Evolutionary conservation across 495 filamentous ascomycete genomes (phyloP).

Genomic region (Darksidea phi): DNA sequence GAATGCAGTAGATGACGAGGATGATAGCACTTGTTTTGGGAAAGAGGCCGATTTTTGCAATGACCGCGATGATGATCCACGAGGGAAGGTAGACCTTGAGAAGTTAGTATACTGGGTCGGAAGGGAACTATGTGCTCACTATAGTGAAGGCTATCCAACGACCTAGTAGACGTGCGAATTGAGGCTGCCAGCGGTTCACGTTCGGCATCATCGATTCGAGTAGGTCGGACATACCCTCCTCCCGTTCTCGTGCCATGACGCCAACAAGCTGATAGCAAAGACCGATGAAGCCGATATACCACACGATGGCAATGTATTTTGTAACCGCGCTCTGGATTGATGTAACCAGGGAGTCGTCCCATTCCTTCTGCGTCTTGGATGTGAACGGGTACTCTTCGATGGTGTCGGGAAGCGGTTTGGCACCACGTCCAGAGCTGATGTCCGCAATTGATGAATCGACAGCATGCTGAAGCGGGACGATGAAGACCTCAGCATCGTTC

Average conservation of each 20-base stretch:
- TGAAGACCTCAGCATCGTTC: slow-evolving; percentile 67
- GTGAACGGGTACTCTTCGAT: slow-evolving; percentile 68
- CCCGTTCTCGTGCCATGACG: slow-evolving; percentile 72
- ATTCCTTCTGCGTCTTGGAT: slow-evolving; percentile 60
- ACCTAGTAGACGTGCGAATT: slow-evolving; percentile 63
- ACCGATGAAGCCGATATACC: slow-evolving; percentile 66
- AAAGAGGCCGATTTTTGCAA: slow-evolving; percentile 63
- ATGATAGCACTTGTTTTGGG: slow-evolving; percentile 58
- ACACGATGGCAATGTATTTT: slow-evolving; percentile 60
- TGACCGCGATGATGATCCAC: slow-evolving; percentile 67
- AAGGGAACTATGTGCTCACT: neutral
- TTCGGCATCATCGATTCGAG: slow-evolving; percentile 82
- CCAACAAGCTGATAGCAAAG: slow-evolving; percentile 75
- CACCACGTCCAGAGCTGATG: slow-evolving; percentile 37
- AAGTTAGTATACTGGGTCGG: neutral
- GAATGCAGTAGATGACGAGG: slow-evolving; percentile 61
- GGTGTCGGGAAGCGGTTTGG: slow-evolving; percentile 44
- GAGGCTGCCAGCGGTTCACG: slow-evolving; percentile 61
- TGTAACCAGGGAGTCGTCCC: slow-evolving; percentile 56
- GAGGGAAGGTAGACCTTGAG: slow-evolving; percentile 60
- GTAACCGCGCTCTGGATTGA: slow-evolving; percentile 63
- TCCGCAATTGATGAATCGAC: slow-evolving; percentile 67
- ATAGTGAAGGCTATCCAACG: slow-evolving; percentile 68
- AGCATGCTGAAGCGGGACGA: slow-evolving; percentile 70
- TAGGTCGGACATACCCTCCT: slow-evolving; percentile 74